A percentile compares a stretch with the other conserved stretches of the same genome.
These are phyloP conservation scores for Leishmania tarentolae DNA, from an alignment of 208 protist species.

Conservation along the genomic window DNA sequence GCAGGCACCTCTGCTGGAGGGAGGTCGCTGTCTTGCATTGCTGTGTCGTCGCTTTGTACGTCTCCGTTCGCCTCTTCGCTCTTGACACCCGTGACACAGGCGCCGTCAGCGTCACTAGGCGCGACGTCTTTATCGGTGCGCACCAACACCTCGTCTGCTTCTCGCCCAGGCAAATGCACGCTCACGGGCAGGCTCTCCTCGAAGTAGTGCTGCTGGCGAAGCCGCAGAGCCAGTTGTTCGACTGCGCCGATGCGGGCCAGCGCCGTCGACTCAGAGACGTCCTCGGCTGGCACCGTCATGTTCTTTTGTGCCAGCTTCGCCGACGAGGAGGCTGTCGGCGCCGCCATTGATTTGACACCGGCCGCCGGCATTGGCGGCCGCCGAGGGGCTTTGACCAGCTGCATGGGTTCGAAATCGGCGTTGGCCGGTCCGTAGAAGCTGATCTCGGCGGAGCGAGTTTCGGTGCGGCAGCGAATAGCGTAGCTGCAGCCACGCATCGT, in stretches of 20 bases:
- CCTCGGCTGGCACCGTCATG: neutral
- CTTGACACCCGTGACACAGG: neutral
- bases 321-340: conserved; percentile 6
- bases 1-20: neutral
- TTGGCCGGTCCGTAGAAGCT: conserved; percentile 63
- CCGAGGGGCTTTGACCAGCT: conserved; percentile 17
- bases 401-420: conserved; percentile 48
- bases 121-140: neutral
- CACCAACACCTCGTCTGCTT: conserved; percentile 27
- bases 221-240: conserved; percentile 29
- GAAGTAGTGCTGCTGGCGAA: conserved; percentile 36
- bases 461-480: conserved; percentile 57
- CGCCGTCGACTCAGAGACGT: neutral
- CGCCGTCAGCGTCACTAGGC: neutral
- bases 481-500: conserved; percentile 48
- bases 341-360: neutral
- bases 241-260: conserved; percentile 15
- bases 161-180: conserved; percentile 37
- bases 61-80: neutral
- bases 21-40: neutral
- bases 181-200: conserved; percentile 18
- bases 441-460: conserved; percentile 80
- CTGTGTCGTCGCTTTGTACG: neutral
- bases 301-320: neutral
- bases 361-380: conserved; percentile 1